phyloP scores from a whole-genome alignment of 192 early-diverging fungal genomes.

The Podochytrium sp. region DNA sequence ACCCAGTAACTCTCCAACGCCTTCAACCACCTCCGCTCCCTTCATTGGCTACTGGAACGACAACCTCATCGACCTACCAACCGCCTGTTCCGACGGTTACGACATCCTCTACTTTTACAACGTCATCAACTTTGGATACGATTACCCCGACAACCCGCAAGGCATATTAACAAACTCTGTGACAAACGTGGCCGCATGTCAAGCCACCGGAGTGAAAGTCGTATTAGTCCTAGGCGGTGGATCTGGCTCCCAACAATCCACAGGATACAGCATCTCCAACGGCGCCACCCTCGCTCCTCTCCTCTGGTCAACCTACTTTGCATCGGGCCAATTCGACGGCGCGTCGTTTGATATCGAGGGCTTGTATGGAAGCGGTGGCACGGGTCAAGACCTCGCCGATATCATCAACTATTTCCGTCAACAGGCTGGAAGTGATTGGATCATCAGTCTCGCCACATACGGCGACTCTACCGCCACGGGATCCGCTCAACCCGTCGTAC shows the following conservation, averaged over 20 bases:
- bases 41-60: neutral
- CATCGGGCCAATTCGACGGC: neutral
- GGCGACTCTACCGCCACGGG: neutral
- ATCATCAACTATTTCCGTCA: neutral
- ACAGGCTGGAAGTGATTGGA: neutral
- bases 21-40: neutral
- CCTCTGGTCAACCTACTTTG: neutral
- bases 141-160: neutral
- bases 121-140: neutral
- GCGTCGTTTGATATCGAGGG: neutral
- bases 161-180: neutral
- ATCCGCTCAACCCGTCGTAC: neutral
- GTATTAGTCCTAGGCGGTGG: neutral
- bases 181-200: neutral
- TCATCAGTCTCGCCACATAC: neutral
- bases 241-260: neutral
- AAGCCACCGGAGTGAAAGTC: neutral
- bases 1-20: neutral
- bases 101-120: neutral
- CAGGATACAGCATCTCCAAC: neutral
- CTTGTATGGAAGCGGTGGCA: neutral
- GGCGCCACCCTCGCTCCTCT: neutral
- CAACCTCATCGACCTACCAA: neutral
- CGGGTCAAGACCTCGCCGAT: neutral
- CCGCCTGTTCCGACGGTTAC: neutral